Conservation (phyloP, 352 stramenopile genomes). For the Bremia lactucae region DNA sequence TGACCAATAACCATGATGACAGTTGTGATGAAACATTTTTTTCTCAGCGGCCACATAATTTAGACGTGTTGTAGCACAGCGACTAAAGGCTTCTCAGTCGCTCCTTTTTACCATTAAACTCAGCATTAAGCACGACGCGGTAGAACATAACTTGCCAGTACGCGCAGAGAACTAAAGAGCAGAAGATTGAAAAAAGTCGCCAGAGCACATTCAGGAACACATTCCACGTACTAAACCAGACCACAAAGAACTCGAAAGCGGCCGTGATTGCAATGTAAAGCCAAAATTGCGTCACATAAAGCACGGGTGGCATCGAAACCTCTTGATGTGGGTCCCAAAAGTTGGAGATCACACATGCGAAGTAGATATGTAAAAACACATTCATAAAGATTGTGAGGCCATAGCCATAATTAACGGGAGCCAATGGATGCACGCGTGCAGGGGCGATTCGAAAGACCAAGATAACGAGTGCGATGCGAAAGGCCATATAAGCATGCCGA, state of each 20-base stretch:
- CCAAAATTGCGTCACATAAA: slow-evolving; percentile 70
- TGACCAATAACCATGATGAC: slow-evolving; percentile 2
- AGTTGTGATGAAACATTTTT: slow-evolving; percentile 7
- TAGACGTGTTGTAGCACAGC: neutral
- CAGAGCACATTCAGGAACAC: slow-evolving; percentile 71
- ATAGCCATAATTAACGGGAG: slow-evolving; percentile 67
- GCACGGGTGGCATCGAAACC: slow-evolving; percentile 54
- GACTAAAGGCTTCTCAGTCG: slow-evolving; percentile 55
- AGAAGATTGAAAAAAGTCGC: slow-evolving; percentile 52
- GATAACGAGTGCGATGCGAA: slow-evolving; percentile 50
- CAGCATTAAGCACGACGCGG: slow-evolving; percentile 48
- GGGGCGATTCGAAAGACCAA: slow-evolving; percentile 49
- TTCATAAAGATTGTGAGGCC: slow-evolving; percentile 70
- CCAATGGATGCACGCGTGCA: slow-evolving; percentile 51
- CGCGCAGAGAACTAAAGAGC: slow-evolving; percentile 36
- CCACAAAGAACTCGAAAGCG: slow-evolving; percentile 47
- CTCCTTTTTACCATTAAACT: slow-evolving; percentile 76
- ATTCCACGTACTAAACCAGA: slow-evolving; percentile 74
- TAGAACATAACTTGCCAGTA: slow-evolving; percentile 66
- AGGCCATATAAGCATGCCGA: slow-evolving; percentile 33
- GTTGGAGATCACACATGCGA: slow-evolving; percentile 66
- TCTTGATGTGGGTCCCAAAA: slow-evolving; percentile 49
- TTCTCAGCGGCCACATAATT: no score
- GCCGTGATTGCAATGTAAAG: slow-evolving; percentile 36
- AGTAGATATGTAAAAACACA: slow-evolving; percentile 67